A percentile compares a stretch with the other conserved stretches of the same genome.
phyloP scores from a whole-genome alignment of 257 asterid species.

The Mitragyna speciosa region DNA sequence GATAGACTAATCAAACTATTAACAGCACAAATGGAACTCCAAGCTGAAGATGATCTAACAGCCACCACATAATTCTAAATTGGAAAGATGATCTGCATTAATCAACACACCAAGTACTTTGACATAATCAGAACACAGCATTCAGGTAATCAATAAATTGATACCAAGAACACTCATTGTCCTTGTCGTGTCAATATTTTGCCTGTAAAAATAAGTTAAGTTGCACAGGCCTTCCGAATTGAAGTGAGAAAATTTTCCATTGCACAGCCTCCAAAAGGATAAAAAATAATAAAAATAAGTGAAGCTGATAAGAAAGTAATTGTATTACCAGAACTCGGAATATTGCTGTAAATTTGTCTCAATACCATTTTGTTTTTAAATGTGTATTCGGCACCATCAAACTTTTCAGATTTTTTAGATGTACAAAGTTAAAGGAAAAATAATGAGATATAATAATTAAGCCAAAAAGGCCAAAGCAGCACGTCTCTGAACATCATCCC shows the following conservation, averaged over 20 bases:
- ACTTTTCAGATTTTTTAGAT: background rate
- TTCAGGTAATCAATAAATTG: background rate
- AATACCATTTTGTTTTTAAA: background rate
- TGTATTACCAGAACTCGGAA: background rate
- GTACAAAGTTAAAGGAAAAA: background rate
- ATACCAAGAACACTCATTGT: background rate
- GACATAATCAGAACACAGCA: background rate
- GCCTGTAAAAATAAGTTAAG: background rate
- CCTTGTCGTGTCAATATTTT: background rate
- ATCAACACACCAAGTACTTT: background rate
- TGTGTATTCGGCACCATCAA: background rate
- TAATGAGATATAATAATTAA: background rate
- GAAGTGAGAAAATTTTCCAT: background rate
- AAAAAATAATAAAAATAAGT: background rate
- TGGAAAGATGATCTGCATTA: background rate
- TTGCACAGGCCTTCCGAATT: background rate
- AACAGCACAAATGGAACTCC: background rate
- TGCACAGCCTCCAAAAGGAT: background rate
- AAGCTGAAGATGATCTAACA: no score
- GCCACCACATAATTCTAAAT: no score
- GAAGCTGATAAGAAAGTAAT: background rate
- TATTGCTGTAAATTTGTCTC: background rate
- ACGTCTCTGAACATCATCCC: background rate
- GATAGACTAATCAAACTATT: background rate
- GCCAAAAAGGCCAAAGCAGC: background rate